Conservation (phyloP, 2,329 filamentous ascomycete species). For the Moelleriella libera region DNA sequence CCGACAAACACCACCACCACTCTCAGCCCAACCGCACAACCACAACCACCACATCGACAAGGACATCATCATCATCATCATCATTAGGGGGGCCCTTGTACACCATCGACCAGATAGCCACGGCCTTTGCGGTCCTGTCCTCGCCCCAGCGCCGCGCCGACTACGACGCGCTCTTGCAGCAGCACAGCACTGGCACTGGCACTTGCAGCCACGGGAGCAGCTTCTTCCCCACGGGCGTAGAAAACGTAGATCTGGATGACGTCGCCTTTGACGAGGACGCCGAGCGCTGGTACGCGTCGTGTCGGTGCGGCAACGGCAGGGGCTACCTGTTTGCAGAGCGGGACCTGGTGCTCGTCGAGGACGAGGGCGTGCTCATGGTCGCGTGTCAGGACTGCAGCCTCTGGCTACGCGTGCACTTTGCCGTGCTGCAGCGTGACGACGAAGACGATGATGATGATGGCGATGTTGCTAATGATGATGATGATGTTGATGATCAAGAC, state of each 20-base stretch:
- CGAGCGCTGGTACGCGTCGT: conserved; percentile 39
- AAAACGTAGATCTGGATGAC: conserved; percentile 53
- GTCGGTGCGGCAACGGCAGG: conserved; percentile 48
- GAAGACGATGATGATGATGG: too few relatives aligned
- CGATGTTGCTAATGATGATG: too few relatives aligned
- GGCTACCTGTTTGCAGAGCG: conserved; percentile 45
- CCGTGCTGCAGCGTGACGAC: conserved; percentile 36
- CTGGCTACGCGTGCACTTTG: conserved; percentile 52
- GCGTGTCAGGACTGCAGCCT: conserved; percentile 53
- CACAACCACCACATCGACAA: too few relatives aligned
- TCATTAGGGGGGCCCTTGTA: conserved; percentile 14
- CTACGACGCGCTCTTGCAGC: conserved; percentile 38
- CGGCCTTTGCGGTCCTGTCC: conserved; percentile 43
- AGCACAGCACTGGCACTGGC: conserved; percentile 4
- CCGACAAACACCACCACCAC: conserved; percentile 40
- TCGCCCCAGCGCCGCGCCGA: conserved; percentile 29
- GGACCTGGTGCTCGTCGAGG: conserved; percentile 44
- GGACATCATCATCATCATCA: too few relatives aligned
- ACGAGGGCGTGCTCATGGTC: conserved; percentile 47
- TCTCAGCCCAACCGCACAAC: too few relatives aligned
- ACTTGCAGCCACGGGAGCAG: too few relatives aligned
- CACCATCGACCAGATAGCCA: conserved; percentile 50
- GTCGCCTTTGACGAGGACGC: conserved; percentile 34
- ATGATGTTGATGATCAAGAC: too few relatives aligned
- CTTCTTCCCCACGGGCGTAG: conserved; percentile 45